Base-by-base conservation (phyloP, 805 yeast species). In the Ogataea ganodermae region DNA sequence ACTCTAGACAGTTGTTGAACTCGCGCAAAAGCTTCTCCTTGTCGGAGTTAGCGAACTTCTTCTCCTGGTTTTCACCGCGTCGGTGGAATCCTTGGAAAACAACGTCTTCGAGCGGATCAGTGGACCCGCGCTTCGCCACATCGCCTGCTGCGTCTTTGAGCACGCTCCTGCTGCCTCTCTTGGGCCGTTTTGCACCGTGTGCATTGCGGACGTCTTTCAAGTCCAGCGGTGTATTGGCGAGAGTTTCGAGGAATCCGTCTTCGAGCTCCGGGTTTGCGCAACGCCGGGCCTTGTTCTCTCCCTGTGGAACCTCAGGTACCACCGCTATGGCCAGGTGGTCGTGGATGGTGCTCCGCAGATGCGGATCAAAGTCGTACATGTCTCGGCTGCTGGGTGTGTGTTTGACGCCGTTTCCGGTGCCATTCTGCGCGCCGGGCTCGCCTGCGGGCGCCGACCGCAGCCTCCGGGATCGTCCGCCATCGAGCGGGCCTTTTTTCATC, bases 41-140 rank as follows among this genome's bases (percentile, higher is more conserved):
- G 53, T 86, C 91, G 1, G 75, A 68, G 28, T 70, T 71, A 23
- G 72, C 67, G 78, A 84, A 81, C 38, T 79, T 72, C 49, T 75
- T 75, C 62, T 87, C 96, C 44, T 82, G 83, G 46, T 78, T 78
- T 52, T 76, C 79, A 81, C 84, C 79, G 32, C 77, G 72, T 35
- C 73, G 73, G 64, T 86, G 91, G 56, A 74, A 78, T 12, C 68
- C 51, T 24, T 62, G 57, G 59, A 69, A 82, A 12, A 68, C 16
- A 0, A 60, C 54, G 59, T 81, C 85, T 1, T 63, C 56, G 40
- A 86, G 65, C 4, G 81, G 79, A 55, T 79, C 84, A 8, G 40
- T 27, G 22, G 44, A 14, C 30, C 42, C 13, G 10, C 44, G 24
- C 32, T 35, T 26, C 18, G 35, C 16, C 22, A 26, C 36, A 7